Conservation (phyloP, 192 early-diverging fungal species). For the Podila epicladia region DNA sequence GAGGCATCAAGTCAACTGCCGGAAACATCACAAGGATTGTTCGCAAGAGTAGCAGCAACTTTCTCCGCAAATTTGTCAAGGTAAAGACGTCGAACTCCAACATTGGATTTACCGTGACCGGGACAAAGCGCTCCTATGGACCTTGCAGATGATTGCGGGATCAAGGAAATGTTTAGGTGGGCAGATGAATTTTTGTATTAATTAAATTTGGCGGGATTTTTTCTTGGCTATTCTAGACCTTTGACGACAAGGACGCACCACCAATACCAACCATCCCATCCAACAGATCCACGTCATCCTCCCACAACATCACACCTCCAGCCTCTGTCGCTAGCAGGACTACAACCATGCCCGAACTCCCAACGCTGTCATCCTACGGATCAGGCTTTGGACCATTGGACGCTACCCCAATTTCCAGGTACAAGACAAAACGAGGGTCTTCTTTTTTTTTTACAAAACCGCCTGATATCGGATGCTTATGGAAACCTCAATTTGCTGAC, state of each 20-base stretch:
- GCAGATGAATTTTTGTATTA: too few relatives aligned
- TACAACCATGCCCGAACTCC: constrained; percentile 15
- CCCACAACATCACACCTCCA: constrained; percentile 4
- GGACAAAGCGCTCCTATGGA: background rate
- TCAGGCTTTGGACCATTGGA: constrained; percentile 19
- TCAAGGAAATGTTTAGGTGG: too few relatives aligned
- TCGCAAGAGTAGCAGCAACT: constrained; percentile 36
- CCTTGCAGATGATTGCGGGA: too few relatives aligned
- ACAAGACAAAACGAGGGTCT: background rate
- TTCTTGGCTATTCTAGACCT: constrained; percentile 12
- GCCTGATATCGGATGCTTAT: background rate
- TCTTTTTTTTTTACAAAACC: constrained; percentile 5
- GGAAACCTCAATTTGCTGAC: too few relatives aligned
- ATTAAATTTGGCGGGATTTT: too few relatives aligned
- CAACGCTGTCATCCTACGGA: constrained; percentile 5
- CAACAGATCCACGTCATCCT: constrained; percentile 6
- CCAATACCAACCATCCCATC: constrained; percentile 19
- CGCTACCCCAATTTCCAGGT: constrained; percentile 13
- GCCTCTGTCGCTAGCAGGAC: constrained; percentile 2
- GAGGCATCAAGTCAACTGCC: constrained; percentile 39
- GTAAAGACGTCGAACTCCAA: background rate
- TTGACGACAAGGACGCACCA: constrained; percentile 44
- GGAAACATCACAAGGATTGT: constrained; percentile 35
- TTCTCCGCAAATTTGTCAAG: constrained; percentile 27
- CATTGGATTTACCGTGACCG: background rate